Base-by-base conservation (phyloP, 495 filamentous ascomycete genomes). In the Cercophora newfieldiana region DNA sequence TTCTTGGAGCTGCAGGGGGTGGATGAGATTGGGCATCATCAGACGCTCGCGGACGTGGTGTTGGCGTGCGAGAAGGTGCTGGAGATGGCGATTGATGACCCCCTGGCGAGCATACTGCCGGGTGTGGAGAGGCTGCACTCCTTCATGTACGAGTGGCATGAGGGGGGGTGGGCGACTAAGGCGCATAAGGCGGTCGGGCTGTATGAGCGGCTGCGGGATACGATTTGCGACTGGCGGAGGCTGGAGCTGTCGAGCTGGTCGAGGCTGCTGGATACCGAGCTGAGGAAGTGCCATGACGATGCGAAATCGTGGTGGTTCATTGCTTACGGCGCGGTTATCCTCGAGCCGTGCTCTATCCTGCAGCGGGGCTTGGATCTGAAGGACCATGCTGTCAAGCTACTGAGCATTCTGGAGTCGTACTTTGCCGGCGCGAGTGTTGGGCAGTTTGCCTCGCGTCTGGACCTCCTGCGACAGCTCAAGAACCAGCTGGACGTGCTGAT, bases 241-340 rank as follows among this genome's bases (percentile, higher is more conserved):
- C 81, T 98, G 28, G 96, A 99, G 68, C 79, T 99, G 26, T 88
- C 90, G 0, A 96, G 93, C 4, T 99, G 96, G 96, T 88, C 91
- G 21, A 89, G 87, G 44, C 77, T 99, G n/a, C 86, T 99, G 56
- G 92, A 97, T 68, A 83, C 90, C 65, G 95, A 99, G 74, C 83
- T 88, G 16, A 85, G 87, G 67, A 90, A 89, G 68, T 91, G 87
- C 65, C 78, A 87, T 10, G 83, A 90, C 30, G 88, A 91, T 70
- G 93, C 94, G 10, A 87, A 86, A 66, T 88, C 89, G 12, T 99
- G 95, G 94, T 99, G 94, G 92, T 99, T 97, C 72, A 86, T 97
- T 51, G 91, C 94, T 6, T 98, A 96, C 60, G 91, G 97, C 77
- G 90, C 86, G 28, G 86, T 97, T 58, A 82, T 99, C 69, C 90